phyloP scores from a whole-genome alignment of 441 rosid species.

The Cnidoscolus chayamansa region DNA sequence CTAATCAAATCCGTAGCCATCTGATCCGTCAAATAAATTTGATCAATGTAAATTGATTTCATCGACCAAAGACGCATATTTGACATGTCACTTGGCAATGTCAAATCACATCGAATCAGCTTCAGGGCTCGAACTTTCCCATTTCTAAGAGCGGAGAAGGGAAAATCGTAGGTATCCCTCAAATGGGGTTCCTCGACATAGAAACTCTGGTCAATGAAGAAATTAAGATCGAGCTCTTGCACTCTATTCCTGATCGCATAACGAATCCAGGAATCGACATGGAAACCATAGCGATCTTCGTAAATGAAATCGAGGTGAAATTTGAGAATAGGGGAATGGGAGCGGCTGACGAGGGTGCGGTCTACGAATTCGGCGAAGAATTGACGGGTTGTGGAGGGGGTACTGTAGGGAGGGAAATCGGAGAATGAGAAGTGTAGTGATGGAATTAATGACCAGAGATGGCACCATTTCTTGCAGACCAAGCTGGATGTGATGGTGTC shows the following conservation, averaged over 20 bases:
- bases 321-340: constrained; percentile 5
- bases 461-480: constrained; percentile 11
- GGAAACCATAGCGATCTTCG: constrained; percentile 8
- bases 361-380: constrained; percentile 22
- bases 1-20: constrained; percentile 13
- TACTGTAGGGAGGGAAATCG: constrained; percentile 15
- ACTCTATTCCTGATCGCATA: constrained; percentile 9
- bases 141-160: constrained; percentile 8
- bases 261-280: constrained; percentile 17
- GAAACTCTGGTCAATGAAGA: neutral
- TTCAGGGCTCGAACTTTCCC: constrained; percentile 15
- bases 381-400: constrained; percentile 13
- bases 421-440: constrained; percentile 8
- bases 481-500: constrained; percentile 19
- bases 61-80: constrained; percentile 1
- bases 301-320: constrained; percentile 17
- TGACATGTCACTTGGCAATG: constrained; percentile 11
- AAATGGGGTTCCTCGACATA: neutral
- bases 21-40: constrained; percentile 14
- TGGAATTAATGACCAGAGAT: constrained; percentile 10
- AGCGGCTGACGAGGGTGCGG: constrained; percentile 4
- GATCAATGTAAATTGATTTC: constrained; percentile 12
- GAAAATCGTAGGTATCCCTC: constrained; percentile 15
- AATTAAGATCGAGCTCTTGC: constrained; percentile 7
- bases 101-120: constrained; percentile 15